Conservation (phyloP, 108 stramenopile species). For the Conticribra weissflogii region DNA sequence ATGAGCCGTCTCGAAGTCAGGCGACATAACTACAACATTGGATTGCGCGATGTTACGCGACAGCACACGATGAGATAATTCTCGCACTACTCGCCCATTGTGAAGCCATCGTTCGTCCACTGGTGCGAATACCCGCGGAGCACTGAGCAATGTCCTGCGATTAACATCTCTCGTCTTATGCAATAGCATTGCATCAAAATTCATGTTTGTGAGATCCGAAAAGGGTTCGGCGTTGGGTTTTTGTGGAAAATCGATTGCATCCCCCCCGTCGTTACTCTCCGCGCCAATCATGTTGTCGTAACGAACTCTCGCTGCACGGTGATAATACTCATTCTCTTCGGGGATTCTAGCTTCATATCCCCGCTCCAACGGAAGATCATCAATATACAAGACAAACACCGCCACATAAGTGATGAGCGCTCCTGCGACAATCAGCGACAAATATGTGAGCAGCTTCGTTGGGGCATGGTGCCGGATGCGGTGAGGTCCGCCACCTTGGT, state of each 20-base stretch:
- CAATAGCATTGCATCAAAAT: too few species aligned
- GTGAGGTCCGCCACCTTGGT: not conserved
- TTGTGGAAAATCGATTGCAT: too few species aligned
- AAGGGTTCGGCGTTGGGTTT: too few species aligned
- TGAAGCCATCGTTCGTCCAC: slow-evolving; percentile 18
- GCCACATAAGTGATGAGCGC: not conserved
- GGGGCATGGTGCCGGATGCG: not conserved
- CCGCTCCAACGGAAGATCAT: not conserved
- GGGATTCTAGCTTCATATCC: not conserved
- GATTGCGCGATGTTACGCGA: slow-evolving; percentile 54
- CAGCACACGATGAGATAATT: slow-evolving; percentile 41
- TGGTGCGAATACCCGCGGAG: not conserved
- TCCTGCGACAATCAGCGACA: not conserved
- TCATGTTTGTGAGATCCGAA: too few species aligned
- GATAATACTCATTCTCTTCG: not conserved
- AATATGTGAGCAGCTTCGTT: not conserved
- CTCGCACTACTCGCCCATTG: slow-evolving; percentile 40
- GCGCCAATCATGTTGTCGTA: not conserved
- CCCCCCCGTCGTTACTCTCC: too few species aligned
- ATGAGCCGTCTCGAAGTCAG: slow-evolving; percentile 17
- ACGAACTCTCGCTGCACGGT: not conserved
- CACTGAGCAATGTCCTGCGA: not conserved
- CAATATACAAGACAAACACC: not conserved
- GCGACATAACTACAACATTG: slow-evolving; percentile 44
- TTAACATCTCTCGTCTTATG: not conserved